Conservation (phyloP, 116 monocot species). For the Papilionanthe hybrid region DNA sequence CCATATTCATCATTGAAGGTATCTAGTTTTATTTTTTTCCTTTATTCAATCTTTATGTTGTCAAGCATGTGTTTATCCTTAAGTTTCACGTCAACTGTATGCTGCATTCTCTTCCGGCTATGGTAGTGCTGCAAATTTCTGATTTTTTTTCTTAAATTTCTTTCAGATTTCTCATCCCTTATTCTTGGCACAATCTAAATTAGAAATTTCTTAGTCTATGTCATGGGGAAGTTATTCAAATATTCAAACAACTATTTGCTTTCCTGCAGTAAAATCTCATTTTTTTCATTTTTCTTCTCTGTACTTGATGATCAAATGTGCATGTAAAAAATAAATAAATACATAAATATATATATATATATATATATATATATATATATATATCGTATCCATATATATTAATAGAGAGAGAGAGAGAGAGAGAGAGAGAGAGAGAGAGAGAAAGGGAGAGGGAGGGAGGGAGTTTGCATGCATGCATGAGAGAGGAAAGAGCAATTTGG, state of each 20-base stretch:
- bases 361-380: too few species aligned
- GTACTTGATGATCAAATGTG: background rate
- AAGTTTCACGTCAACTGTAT: background rate
- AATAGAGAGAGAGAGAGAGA: background rate
- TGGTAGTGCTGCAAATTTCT: background rate
- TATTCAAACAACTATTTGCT: background rate
- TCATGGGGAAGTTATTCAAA: background rate
- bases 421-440: too few species aligned
- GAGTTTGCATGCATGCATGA: too few species aligned
- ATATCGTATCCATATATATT: background rate
- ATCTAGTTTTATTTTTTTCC: background rate
- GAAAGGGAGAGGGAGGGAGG: too few species aligned
- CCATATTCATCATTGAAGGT: conserved; percentile 72
- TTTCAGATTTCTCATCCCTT: background rate
- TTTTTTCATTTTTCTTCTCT: background rate
- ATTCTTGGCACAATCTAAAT: background rate
- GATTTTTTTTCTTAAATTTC: background rate
- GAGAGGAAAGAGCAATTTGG: background rate
- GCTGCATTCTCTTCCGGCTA: background rate
- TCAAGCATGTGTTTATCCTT: background rate
- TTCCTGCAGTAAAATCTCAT: background rate
- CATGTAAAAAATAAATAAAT: too few species aligned
- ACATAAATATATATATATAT: too few species aligned
- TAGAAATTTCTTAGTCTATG: background rate
- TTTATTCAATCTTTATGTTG: background rate